phyloP scores from a whole-genome alignment of 352 stramenopile species.

The Phytopythium delawarense region DNA sequence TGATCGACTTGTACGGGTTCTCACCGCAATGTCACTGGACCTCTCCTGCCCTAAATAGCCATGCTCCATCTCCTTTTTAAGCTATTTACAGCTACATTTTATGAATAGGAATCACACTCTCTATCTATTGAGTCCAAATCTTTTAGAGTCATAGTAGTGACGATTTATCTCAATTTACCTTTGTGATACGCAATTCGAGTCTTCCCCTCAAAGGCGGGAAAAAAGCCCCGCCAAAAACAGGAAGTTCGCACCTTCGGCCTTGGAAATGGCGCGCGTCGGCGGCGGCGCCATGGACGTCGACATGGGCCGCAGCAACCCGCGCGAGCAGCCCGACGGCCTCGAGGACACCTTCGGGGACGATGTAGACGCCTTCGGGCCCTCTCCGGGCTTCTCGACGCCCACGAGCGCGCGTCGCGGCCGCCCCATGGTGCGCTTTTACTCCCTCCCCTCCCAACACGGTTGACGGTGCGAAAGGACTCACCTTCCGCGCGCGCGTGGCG shows the following conservation, averaged over 20 bases:
- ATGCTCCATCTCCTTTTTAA: background rate
- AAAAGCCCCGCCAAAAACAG: slow-evolving; percentile 1
- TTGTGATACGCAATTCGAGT: no score
- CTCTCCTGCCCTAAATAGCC: background rate
- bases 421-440: background rate
- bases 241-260: background rate
- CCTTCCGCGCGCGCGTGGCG: no score
- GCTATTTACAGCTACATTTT: no score
- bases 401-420: slow-evolving; percentile 3
- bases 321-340: slow-evolving; percentile 10
- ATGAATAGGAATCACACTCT: no score
- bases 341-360: slow-evolving; percentile 11
- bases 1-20: background rate
- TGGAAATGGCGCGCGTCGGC: slow-evolving; percentile 1
- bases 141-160: no score
- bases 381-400: slow-evolving; percentile 19
- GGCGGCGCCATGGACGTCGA: slow-evolving; percentile 18
- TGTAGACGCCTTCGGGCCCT: slow-evolving; percentile 4
- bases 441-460: background rate
- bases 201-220: background rate
- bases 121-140: no score
- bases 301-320: slow-evolving; percentile 17
- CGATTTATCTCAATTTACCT: no score
- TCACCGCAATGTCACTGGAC: background rate
- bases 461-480: background rate